Base-by-base conservation (phyloP, 441 rosid species). In the Populus hybrid region DNA sequence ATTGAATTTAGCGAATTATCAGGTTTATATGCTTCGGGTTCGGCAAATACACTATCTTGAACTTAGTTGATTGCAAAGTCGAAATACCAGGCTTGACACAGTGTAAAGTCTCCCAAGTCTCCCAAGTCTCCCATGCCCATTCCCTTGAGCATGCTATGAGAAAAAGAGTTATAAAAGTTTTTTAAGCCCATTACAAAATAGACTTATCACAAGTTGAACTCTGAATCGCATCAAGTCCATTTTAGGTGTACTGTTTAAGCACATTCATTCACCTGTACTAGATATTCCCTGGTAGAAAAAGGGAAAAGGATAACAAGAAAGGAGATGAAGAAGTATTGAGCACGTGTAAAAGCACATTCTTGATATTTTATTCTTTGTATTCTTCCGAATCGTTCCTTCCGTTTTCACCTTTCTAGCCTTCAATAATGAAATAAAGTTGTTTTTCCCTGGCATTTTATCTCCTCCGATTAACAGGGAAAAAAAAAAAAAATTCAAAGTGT, bases 311-410 rank as follows among this genome's bases (percentile, higher is more conserved):
- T 16, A 11, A 30, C 65, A 63, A 35, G 21, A 5, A 40, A 40
- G 36, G 6, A 6, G n/a, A 2, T 12, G 12, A 34, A 70, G 32
- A 70, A 12, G 69, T n/a, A 7, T 10, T 1, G 53, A n/a, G 71
- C 63, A 76, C 24, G 75, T 40, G 34, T 23, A 1, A 21, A 34
- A 28, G 57, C 66, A 71, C 53, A 75, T 75, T 75, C 26, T 10
- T 14, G 72, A 79, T 75, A 76, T 79, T 75, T 69, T 72, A 23
- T 78, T 79, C 80, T 42, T 63, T 71, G 77, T 75, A 69, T 61
- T 32, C 38, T 46, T 46, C 57, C 11, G 65, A 72, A 79, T 72
- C 78, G 36, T 78, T 20, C 69, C 75, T 79, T 68, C 69, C 11
- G 42, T 10, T 46, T 46, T 26, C 20, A 59, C 30, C 20, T 30